Evolutionary conservation across 2,329 filamentous ascomycete species (phyloP), one percentile per base, ranked within the genome.

Genomic region (Gaeumannomyces tritici): DNA sequence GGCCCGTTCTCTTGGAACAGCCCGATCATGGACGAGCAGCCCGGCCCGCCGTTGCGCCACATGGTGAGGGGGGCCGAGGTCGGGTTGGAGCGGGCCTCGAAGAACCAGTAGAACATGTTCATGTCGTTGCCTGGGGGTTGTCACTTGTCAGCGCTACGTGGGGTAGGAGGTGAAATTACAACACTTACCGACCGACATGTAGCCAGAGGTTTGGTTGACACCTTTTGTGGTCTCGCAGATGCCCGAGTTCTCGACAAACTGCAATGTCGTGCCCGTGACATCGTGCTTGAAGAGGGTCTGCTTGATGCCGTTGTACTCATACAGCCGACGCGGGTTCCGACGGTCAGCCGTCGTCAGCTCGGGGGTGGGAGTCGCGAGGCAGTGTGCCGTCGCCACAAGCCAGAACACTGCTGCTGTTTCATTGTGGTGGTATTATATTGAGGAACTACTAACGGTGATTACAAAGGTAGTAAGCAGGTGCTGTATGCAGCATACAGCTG

Each of bases 51-150:
- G 59, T 75, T 77, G 57, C 75, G 68, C 70, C 74, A 77, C 2
- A 74, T 64, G 3, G 70, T 71, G 3, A 76, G 66, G 3, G 74
- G 74, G 0, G 73, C 72, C 15, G 56, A 61, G 27, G 64, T 60
- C 26, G 68, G 63, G 57, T 63, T 59, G 55, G 63, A 62, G 59
- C 82, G 77, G 21, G 84, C 76, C 67, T 86, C 83, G 64, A 87
- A 82, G 68, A 86, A 87, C 83, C 83, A 85, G 72, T 87, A 88
- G 71, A 86, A 87, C 24, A 81, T 84, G 68, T 86, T 85, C 69
- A 85, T 83, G 66, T 85, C 84, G 69, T 84, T 82, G 63, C 51
- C 51, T 59, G 54, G 54, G 54, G 54, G n/a, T n/a, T n/a, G n/a
- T n/a, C n/a, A n/a, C n/a, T 9, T 55, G 35, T 42, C 12, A 42